Conservation (phyloP, 148 eudicot genomes). For the Gaultheria prostrata region DNA sequence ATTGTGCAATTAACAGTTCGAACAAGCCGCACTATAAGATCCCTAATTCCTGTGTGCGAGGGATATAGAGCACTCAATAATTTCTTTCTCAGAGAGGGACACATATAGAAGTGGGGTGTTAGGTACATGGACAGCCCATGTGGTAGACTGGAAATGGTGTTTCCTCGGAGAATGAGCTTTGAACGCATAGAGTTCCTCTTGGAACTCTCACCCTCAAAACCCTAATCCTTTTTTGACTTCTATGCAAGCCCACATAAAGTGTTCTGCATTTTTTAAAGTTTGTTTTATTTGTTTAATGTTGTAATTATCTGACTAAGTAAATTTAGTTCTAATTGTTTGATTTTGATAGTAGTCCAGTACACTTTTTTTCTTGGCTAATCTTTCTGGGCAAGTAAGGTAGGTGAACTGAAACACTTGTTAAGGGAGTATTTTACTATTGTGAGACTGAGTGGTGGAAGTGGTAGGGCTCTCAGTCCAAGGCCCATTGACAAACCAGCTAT, state of each 20-base stretch:
- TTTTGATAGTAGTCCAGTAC: not conserved
- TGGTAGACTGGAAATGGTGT: not conserved
- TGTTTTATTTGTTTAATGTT: not conserved
- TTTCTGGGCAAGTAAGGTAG: not conserved
- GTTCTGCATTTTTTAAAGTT: not conserved
- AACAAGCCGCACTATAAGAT: no score
- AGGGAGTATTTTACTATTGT: no score
- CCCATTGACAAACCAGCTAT: not conserved
- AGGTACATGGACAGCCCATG: not conserved
- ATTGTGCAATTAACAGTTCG: no score
- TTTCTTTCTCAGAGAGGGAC: not conserved
- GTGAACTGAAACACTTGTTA: no score
- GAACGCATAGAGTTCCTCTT: constrained; percentile 25
- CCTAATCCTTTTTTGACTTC: constrained; percentile 8
- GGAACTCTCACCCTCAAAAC: constrained; percentile 17
- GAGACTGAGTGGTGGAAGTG: no score
- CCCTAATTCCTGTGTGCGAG: no score
- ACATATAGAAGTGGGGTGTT: not conserved
- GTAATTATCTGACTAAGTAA: not conserved
- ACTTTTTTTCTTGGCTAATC: not conserved
- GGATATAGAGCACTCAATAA: no score
- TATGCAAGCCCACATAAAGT: not conserved
- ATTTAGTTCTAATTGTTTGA: not conserved
- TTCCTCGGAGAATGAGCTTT: constrained; percentile 24
- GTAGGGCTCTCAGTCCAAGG: not conserved